Base-by-base conservation (phyloP, 2,329 filamentous ascomycete genomes). In the Diatrype stigma region DNA sequence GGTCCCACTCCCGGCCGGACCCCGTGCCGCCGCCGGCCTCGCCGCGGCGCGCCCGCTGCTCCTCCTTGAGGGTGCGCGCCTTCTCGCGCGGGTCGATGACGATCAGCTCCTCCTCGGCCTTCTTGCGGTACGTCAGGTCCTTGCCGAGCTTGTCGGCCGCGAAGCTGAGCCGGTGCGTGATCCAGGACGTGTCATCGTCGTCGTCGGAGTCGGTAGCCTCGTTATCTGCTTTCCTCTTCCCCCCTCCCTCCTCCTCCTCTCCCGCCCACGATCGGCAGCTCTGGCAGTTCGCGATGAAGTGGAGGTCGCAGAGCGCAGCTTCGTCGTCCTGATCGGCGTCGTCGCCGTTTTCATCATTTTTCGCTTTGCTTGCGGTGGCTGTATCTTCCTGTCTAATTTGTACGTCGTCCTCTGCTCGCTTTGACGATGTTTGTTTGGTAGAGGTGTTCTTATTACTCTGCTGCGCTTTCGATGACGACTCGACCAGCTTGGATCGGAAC, bases 281-380 rank as follows among this genome's bases (percentile, higher is more conserved):
- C 66, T 96, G 90, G 68, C 94, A 99, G 62, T 95, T 89, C 46
- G 88, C 89, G 56, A 99, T 95, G 69, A 97, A 99, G 67, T 99
- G 94, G 34, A 99, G 73, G 67, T 97, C 94, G 65, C 94, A 99
- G 3, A 95, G 77, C 46, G 79, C 79, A 2, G 84, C 85, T 66
- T 95, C 90, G 37, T 87, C 83, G 2, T 86, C 7, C 6, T 22
- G 2, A 19, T 42, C 59, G 30, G 63, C 64, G 12, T 64, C 62
- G 10, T 63, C 59, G 23, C 57, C 64, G 5, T 57, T 58, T 16
- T 63, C 59, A 17, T 63, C 50, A 57, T 46, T 50, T 48, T 52
- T 53, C 34, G 70, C 67, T 57, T 72, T 74, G 54, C 30, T 28
- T 23, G 28, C 19, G 16, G 26, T 44, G n/a, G 44, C 37, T 21